These are phyloP conservation scores for Fraxinus americana DNA, from an alignment of 257 asterid genomes.

Conservation along the genomic window DNA sequence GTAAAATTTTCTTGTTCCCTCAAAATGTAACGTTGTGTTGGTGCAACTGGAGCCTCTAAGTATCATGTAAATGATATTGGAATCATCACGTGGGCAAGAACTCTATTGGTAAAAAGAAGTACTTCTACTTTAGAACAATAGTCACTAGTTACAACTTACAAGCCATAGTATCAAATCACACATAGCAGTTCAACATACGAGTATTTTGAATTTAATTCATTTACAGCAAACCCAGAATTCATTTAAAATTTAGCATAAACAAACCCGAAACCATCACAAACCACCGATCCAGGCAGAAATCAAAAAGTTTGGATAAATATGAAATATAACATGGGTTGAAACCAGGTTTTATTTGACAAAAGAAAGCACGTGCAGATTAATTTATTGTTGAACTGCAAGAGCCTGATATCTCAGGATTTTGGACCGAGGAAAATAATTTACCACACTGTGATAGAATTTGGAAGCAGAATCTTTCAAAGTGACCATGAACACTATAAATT, in stretches of 20 bases:
- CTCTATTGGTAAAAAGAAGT: neutral
- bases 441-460: neutral
- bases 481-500: neutral
- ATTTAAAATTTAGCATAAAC: neutral
- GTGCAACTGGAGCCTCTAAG: neutral
- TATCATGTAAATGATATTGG: neutral
- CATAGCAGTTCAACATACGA: conserved; percentile 1
- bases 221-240: neutral
- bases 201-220: neutral
- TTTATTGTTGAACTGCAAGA: neutral
- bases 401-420: neutral
- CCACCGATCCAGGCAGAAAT: neutral
- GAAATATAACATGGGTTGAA: neutral
- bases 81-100: neutral
- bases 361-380: too few relatives aligned
- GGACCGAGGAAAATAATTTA: neutral
- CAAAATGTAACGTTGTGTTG: neutral
- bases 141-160: neutral
- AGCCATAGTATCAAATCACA: neutral
- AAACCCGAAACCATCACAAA: neutral
- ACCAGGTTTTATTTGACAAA: neutral
- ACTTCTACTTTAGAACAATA: neutral
- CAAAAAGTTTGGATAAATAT: neutral
- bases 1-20: conserved; percentile 2
- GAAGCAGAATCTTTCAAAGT: neutral